Percentiles rank a stretch among this genome's conserved stretches.
Conservation (phyloP, 2,329 filamentous ascomycete genomes). For the Monilinia vaccinii-corymbosi region DNA sequence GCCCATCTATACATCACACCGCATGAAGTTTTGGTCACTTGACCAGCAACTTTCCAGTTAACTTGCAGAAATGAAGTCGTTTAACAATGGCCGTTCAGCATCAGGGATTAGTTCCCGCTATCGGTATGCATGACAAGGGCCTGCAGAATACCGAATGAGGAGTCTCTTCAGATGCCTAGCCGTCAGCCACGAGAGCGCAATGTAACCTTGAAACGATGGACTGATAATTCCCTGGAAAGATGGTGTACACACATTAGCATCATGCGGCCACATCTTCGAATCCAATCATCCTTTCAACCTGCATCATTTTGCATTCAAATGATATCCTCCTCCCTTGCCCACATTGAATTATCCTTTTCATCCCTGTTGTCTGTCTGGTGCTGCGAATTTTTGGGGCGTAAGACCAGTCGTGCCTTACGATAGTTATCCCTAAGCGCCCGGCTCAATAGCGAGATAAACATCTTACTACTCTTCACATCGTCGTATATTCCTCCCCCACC, state of each 20-base stretch:
- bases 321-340: not conserved
- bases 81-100: constrained; percentile 12
- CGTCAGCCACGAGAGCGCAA: constrained; percentile 12
- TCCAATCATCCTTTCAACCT: constrained; percentile 15
- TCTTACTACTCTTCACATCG: constrained; percentile 24
- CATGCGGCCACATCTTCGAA: constrained; percentile 10
- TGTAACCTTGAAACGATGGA: constrained; percentile 14
- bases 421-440: constrained; percentile 30
- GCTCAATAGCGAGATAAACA: constrained; percentile 21
- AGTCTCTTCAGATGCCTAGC: constrained; percentile 6
- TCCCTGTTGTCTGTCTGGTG: constrained; percentile 19
- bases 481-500: constrained; percentile 21
- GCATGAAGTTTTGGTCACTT: constrained; percentile 36
- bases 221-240: not conserved
- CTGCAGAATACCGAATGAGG: constrained; percentile 17
- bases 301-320: not conserved
- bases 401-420: constrained; percentile 25
- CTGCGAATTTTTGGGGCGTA: constrained; percentile 15
- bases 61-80: constrained; percentile 21
- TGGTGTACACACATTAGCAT: constrained; percentile 11
- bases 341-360: not conserved
- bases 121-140: constrained; percentile 25
- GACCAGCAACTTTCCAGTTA: constrained; percentile 34
- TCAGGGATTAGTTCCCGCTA: constrained; percentile 17
- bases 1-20: constrained; percentile 12